phyloP scores from a whole-genome alignment of 2,329 filamentous ascomycete species.

The Moelleriella libera region DNA sequence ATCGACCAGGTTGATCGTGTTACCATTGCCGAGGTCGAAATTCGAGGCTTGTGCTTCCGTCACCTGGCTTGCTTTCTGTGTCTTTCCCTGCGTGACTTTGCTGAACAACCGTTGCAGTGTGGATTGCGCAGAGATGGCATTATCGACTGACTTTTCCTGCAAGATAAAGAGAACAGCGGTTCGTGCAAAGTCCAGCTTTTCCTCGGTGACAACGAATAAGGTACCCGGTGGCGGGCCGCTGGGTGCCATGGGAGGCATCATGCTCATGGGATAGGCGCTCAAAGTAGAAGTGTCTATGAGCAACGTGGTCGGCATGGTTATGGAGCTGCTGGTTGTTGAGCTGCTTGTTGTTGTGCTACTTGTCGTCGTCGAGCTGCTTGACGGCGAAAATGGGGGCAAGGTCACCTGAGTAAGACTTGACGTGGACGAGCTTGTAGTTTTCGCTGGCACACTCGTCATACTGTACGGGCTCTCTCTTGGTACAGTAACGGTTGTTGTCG shows the following conservation, averaged over 20 bases:
- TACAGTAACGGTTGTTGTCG: not conserved
- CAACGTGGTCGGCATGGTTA: too few relatives aligned
- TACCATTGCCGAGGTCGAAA: conserved; percentile 26
- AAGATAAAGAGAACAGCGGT: conserved; percentile 48
- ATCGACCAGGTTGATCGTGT: conserved; percentile 35
- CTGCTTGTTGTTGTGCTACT: too few relatives aligned
- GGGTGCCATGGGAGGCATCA: not conserved
- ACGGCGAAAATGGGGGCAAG: not conserved
- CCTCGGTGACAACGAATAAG: conserved; percentile 35
- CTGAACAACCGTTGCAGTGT: conserved; percentile 41
- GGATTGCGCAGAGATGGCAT: conserved; percentile 39
- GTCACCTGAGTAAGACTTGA: not conserved
- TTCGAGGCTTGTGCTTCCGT: conserved; percentile 23
- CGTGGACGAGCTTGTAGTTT: not conserved
- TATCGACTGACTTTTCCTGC: conserved; percentile 34
- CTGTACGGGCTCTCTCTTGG: not conserved
- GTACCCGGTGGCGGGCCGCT: not conserved
- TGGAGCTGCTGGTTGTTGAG: too few relatives aligned
- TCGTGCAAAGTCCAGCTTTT: conserved; percentile 48
- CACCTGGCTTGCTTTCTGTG: conserved; percentile 16
- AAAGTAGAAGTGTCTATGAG: too few relatives aligned
- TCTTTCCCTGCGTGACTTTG: conserved; percentile 16
- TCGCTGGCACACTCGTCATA: too few relatives aligned
- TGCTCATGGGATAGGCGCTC: not conserved
- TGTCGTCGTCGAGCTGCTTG: too few relatives aligned